Evolutionary conservation across 2,329 filamentous ascomycete species (phyloP).

Genomic region (Nemania sp.): DNA sequence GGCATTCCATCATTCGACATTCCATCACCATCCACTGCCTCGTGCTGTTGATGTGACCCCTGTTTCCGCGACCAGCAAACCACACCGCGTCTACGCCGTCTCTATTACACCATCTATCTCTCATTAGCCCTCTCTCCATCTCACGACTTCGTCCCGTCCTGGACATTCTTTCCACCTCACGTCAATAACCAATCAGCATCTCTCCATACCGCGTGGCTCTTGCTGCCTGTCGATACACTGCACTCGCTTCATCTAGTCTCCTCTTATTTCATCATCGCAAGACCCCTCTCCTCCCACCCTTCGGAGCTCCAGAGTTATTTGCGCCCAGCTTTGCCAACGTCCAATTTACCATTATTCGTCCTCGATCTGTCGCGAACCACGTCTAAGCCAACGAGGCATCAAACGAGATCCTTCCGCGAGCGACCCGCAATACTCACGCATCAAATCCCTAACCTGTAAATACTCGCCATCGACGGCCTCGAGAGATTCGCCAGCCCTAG

Average conservation of each 20-base stretch:
- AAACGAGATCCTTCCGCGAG: slow-evolving; percentile 3
- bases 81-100: neutral
- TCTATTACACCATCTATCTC: slow-evolving; percentile 6
- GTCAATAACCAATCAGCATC: neutral
- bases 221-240: neutral
- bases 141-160: slow-evolving; percentile 1
- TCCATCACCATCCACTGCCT: slow-evolving; percentile 14
- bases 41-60: slow-evolving; percentile 6
- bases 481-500: neutral
- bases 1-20: slow-evolving; percentile 22
- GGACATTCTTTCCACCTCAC: neutral
- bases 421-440: slow-evolving; percentile 3
- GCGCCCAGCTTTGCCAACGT: neutral
- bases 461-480: neutral
- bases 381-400: neutral
- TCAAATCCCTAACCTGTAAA: neutral
- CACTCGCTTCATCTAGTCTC: neutral
- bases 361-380: neutral
- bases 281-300: neutral
- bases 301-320: neutral
- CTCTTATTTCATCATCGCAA: neutral
- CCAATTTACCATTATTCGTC: neutral
- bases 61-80: slow-evolving; percentile 13
- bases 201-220: slow-evolving; percentile 3
- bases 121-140: slow-evolving; percentile 5